Base-by-base conservation (phyloP, 106 monocot species). In the Acorus gramineus region DNA sequence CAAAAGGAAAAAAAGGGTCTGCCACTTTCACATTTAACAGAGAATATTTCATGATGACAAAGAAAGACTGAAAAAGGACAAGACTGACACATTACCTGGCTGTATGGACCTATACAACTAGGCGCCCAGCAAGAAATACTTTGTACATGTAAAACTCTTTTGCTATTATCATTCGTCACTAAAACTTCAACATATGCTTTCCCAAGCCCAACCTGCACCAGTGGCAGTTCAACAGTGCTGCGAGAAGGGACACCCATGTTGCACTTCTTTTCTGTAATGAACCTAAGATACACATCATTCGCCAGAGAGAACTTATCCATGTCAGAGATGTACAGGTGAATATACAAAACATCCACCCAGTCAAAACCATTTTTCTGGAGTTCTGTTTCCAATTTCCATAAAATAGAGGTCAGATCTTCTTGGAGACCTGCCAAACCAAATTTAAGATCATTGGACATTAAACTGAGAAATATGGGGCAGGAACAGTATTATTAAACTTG, bases 101-200 rank as follows among this genome's bases (percentile, higher is more conserved):
- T 96, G 63, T 96, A 96, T 71, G 95, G 95, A 46, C 95, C 95
- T 68, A 96, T 96, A 71, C 90, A 90, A 82, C 95, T 87, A 74
- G 95, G 95, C n/a, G 95, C 95, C 95, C 95, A 96, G 66, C 84
- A 87, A 57, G 95, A 96, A 68, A 96, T 85, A 64, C 95, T 96
- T 66, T 96, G 95, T n/a, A 96, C 95, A 79, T 96, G 95, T 62
- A 96, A 60, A 76, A 96, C 90, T 68, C 65, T 82, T 70, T 85
- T 90, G 63, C 66, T 71, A 53, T 57, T 63, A 47, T 85, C 78
- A 44, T 73, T 80, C 47, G 95, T 52, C 7, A 90, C 95, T 57
- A 90, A 54, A 56, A 90, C 84, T 77, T 95, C 95, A 56, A 95
- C 75, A 76, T 71, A 82, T 50, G 84, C 84, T 78, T 82, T 73